Evolutionary conservation across 2,329 filamentous ascomycete genomes (phyloP).

Genomic region (Pseudogymnoascus sp.): DNA sequence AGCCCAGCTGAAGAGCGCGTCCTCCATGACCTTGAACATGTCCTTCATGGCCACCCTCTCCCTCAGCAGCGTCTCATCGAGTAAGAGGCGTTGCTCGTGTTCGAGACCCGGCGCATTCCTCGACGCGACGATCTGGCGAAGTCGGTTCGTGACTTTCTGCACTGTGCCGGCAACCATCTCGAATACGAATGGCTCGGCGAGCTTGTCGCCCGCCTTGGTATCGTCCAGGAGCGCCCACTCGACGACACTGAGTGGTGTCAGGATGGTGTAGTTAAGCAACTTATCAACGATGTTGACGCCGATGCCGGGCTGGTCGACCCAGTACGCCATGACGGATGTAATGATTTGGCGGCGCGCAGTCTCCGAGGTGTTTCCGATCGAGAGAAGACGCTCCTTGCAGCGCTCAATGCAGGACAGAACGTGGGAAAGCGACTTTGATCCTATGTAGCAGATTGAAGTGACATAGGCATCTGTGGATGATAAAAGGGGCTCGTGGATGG

Average conservation of each 20-base stretch:
- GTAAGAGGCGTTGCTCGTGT: constrained; percentile 38
- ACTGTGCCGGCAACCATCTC: constrained; percentile 88
- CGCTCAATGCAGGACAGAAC: constrained; percentile 94
- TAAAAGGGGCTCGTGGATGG: constrained; percentile 67
- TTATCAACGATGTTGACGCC: constrained; percentile 93
- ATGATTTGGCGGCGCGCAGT: constrained; percentile 82
- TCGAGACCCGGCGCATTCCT: constrained; percentile 51
- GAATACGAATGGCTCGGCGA: constrained; percentile 72
- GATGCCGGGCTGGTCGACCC: constrained; percentile 85
- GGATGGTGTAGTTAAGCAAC: constrained; percentile 91
- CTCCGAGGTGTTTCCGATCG: constrained; percentile 68
- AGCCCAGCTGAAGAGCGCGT: constrained; percentile 67
- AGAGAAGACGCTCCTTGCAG: constrained; percentile 80
- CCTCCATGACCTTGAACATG: constrained; percentile 75
- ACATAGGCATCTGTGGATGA: constrained; percentile 91
- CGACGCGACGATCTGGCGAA: constrained; percentile 69
- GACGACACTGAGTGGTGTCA: constrained; percentile 77
- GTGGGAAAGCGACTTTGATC: constrained; percentile 92
- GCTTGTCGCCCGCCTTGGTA: constrained; percentile 55
- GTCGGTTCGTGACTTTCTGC: constrained; percentile 79
- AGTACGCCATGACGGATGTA: constrained; percentile 83
- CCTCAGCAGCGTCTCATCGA: constrained; percentile 60
- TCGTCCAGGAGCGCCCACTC: constrained; percentile 76
- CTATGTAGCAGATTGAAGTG: constrained; percentile 87
- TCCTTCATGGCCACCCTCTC: constrained; percentile 71